phyloP scores from a whole-genome alignment of 208 protist species.

The Blechomonas ayalai region DNA sequence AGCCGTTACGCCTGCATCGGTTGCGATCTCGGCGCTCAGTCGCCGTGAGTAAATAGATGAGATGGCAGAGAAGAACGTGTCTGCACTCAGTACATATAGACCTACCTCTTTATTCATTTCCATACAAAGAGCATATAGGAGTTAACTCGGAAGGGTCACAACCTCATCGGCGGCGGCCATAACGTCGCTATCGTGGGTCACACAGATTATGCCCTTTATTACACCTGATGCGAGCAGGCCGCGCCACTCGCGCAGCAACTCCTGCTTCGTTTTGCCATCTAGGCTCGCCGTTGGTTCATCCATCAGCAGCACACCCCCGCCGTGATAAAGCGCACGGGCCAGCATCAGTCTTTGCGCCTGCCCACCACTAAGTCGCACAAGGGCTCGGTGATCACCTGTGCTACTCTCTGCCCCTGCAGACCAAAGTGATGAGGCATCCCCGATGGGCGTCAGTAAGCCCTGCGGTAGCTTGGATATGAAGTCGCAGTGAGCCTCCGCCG shows the following conservation, averaged over 20 bases:
- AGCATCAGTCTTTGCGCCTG: slow-evolving; percentile 74
- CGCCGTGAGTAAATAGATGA: too few relatives aligned
- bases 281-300: slow-evolving; percentile 72
- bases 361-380: slow-evolving; percentile 56
- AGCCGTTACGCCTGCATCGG: too few relatives aligned
- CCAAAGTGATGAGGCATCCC: slow-evolving; percentile 12
- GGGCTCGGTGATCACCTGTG: slow-evolving; percentile 11
- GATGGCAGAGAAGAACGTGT: too few relatives aligned
- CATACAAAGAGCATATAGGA: neutral
- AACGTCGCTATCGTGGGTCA: slow-evolving; percentile 55
- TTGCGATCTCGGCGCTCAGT: too few relatives aligned
- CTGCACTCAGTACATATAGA: too few relatives aligned
- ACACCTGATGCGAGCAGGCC: slow-evolving; percentile 27
- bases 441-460: slow-evolving; percentile 50
- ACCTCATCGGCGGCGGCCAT: slow-evolving; percentile 49
- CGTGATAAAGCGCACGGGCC: slow-evolving; percentile 61
- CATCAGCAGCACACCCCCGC: slow-evolving; percentile 58
- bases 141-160: slow-evolving; percentile 13
- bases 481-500: slow-evolving; percentile 41
- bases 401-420: slow-evolving; percentile 5
- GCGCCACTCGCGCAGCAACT: slow-evolving; percentile 35
- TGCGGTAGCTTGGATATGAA: slow-evolving; percentile 56
- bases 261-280: slow-evolving; percentile 33
- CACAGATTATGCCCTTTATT: slow-evolving; percentile 42
- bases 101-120: too few relatives aligned